Conservation (phyloP, 768 basidiomycete species). For the Lentinula sp. region DNA sequence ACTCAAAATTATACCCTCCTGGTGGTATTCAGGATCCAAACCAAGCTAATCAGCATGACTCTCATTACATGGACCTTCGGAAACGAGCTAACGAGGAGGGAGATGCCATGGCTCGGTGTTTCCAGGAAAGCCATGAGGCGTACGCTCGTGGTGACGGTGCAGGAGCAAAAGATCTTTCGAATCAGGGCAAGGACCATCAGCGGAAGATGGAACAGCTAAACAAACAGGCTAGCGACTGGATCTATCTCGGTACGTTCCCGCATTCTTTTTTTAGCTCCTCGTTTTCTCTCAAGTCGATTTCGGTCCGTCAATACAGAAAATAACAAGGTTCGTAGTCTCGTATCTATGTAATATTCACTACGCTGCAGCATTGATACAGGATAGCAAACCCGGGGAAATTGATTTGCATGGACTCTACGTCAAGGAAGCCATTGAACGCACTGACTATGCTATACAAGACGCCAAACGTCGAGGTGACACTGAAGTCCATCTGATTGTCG, state of each 20-base stretch:
- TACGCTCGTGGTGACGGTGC: conserved; percentile 72
- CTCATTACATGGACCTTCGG: conserved; percentile 64
- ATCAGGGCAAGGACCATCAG: conserved; percentile 76
- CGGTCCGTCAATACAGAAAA: conserved; percentile 45
- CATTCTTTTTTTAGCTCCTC: neutral
- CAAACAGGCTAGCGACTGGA: conserved; percentile 80
- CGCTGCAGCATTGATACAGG: conserved; percentile 26
- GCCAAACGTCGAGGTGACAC: conserved; percentile 59
- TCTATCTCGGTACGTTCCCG: conserved; percentile 58
- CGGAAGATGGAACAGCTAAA: conserved; percentile 74
- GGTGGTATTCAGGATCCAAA: conserved; percentile 38
- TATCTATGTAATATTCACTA: neutral
- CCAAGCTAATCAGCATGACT: conserved; percentile 61
- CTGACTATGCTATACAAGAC: conserved; percentile 63
- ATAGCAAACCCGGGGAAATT: conserved; percentile 67
- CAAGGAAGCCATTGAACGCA: conserved; percentile 78
- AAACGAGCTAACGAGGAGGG: conserved; percentile 75
- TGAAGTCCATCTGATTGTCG: conserved; percentile 79
- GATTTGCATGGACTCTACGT: conserved; percentile 93
- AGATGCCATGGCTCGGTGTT: conserved; percentile 67
- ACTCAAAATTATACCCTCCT: neutral
- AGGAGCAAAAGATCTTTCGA: conserved; percentile 74
- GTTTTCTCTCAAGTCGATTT: neutral
- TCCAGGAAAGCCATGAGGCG: conserved; percentile 69
- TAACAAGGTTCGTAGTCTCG: conserved; percentile 50